Conservation (phyloP, 805 yeast genomes). For the Yamadazyma insecticola region DNA sequence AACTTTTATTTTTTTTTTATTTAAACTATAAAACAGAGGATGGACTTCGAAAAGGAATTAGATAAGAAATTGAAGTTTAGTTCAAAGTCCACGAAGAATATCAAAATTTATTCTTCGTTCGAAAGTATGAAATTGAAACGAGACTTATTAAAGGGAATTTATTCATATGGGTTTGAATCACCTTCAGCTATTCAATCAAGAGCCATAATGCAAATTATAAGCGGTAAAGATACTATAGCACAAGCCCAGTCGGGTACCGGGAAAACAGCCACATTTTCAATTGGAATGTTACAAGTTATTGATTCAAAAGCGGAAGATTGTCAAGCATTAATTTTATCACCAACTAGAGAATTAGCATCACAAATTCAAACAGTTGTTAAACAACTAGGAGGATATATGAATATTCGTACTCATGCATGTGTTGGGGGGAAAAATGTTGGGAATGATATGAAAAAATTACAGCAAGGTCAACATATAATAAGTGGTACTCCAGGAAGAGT, state of each 20-base stretch:
- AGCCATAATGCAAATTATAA: slow-evolving; percentile 91
- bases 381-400: slow-evolving; percentile 84
- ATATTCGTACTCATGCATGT: slow-evolving; percentile 82
- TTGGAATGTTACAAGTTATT: slow-evolving; percentile 84
- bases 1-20: not conserved
- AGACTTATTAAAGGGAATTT: slow-evolving; percentile 50
- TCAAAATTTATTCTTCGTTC: slow-evolving; percentile 46
- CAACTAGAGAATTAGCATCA: slow-evolving; percentile 93
- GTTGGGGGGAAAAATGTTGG: slow-evolving; percentile 89
- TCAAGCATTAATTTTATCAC: slow-evolving; percentile 89
- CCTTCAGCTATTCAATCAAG: slow-evolving; percentile 98
- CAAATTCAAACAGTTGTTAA: slow-evolving; percentile 88
- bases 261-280: slow-evolving; percentile 96
- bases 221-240: slow-evolving; percentile 93
- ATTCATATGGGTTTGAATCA: slow-evolving; percentile 88
- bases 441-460: slow-evolving; percentile 71
- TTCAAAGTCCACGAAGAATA: slow-evolving; percentile 44
- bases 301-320: slow-evolving; percentile 69
- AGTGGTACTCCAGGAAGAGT: slow-evolving; percentile 99
- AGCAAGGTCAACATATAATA: slow-evolving; percentile 82
- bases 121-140: slow-evolving; percentile 40
- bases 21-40: not conserved
- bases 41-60: slow-evolving; percentile 9
- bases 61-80: slow-evolving; percentile 15
- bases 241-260: slow-evolving; percentile 99